Conservation (phyloP, 495 filamentous ascomycete species). For the Annulohypoxylon nitens region DNA sequence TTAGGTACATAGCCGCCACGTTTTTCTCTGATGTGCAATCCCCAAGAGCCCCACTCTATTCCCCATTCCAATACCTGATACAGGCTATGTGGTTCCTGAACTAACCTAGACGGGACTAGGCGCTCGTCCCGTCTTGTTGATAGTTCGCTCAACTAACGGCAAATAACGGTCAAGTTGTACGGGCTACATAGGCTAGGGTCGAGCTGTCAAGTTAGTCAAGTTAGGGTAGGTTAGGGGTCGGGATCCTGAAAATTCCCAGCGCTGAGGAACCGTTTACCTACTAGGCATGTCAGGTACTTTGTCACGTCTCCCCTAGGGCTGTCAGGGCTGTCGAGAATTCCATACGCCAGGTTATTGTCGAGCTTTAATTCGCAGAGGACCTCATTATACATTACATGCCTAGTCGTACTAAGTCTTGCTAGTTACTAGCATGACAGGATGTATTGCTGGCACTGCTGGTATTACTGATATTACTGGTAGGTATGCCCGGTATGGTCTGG, state of each 20-base stretch:
- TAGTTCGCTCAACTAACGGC: conserved; percentile 26
- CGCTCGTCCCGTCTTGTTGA: conserved; percentile 23
- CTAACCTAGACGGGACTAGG: conserved; percentile 11
- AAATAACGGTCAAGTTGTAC: conserved; percentile 28
- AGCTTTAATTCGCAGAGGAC: background rate
- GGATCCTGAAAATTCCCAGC: conserved; percentile 40
- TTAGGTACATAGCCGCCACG: conserved; percentile 22
- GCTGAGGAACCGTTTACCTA: conserved; percentile 22
- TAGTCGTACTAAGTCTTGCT: background rate
- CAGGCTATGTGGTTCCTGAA: conserved; percentile 18
- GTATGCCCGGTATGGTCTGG: background rate
- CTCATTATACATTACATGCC: conserved; percentile 3
- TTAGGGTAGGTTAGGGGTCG: conserved; percentile 7
- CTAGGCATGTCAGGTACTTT: conserved; percentile 16
- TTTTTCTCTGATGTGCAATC: conserved; percentile 34
- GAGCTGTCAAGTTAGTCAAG: background rate
- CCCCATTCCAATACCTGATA: conserved; percentile 34
- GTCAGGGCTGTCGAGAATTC: conserved; percentile 8
- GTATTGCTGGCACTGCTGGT: background rate
- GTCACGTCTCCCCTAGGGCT: conserved; percentile 10
- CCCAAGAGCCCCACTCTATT: conserved; percentile 18
- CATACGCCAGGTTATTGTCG: background rate
- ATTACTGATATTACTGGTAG: background rate
- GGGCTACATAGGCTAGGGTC: background rate
- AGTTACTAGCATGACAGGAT: background rate